phyloP scores from a whole-genome alignment of 495 filamentous ascomycete genomes.

The Aspergillus panamensis region DNA sequence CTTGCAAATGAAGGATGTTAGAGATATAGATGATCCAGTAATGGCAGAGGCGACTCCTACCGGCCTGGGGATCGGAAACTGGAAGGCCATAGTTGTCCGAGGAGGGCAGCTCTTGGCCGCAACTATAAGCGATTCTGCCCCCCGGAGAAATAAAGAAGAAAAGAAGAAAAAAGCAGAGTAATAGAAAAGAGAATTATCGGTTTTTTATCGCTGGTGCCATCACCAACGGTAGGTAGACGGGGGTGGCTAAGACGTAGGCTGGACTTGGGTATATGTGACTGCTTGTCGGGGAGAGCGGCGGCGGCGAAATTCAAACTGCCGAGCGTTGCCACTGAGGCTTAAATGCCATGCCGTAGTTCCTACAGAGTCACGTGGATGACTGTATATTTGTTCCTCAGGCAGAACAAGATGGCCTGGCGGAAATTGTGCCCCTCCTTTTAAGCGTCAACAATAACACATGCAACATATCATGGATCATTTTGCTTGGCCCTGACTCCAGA shows the following conservation, averaged over 20 bases:
- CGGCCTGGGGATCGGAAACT: conserved; percentile 39
- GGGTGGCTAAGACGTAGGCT: conserved; percentile 9
- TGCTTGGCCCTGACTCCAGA: too few relatives aligned
- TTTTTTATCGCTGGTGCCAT: conserved; percentile 29
- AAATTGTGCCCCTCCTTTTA: background rate
- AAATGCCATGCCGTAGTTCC: conserved; percentile 21
- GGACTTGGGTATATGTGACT: conserved; percentile 20
- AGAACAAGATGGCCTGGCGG: background rate
- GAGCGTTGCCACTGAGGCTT: conserved; percentile 29
- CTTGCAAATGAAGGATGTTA: conserved; percentile 11
- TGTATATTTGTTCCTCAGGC: background rate
- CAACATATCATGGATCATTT: too few relatives aligned
- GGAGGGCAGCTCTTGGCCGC: conserved; percentile 44
- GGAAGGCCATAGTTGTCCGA: conserved; percentile 49
- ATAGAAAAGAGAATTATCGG: conserved; percentile 13
- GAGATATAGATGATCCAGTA: conserved; percentile 3
- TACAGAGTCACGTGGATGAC: background rate
- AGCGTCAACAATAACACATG: background rate
- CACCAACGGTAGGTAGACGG: conserved; percentile 18
- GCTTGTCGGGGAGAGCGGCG: conserved; percentile 24
- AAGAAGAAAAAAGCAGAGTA: conserved; percentile 6
- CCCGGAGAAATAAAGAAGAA: conserved; percentile 9
- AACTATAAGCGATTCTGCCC: conserved; percentile 23
- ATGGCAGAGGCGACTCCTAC: conserved; percentile 25
- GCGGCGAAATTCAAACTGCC: conserved; percentile 35